Percentiles rank a stretch among this genome's conserved stretches.
These are phyloP conservation scores for Lachancea dasiensis DNA, from an alignment of 805 yeast genomes.

Conservation along the genomic window DNA sequence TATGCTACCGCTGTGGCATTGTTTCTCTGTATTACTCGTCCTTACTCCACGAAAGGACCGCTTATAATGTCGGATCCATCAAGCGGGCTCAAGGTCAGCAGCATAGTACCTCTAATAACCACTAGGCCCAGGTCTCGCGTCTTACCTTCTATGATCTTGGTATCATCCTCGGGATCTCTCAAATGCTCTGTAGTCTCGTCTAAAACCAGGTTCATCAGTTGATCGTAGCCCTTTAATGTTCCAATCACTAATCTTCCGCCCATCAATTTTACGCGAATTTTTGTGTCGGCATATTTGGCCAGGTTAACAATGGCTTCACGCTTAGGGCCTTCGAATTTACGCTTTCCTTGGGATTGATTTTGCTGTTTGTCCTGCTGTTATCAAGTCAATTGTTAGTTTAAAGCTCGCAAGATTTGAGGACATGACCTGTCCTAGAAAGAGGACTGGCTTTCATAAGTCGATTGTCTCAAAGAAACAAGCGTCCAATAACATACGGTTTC, in stretches of 20 bases:
- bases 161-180: slow-evolving; percentile 57
- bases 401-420: background rate
- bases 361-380: slow-evolving; percentile 6
- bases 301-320: slow-evolving; percentile 86
- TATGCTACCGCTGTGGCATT: no score
- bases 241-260: slow-evolving; percentile 89
- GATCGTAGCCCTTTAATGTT: slow-evolving; percentile 74
- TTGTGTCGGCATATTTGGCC: slow-evolving; percentile 65
- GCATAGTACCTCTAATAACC: slow-evolving; percentile 78
- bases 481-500: background rate
- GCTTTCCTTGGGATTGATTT: slow-evolving; percentile 27
- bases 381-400: slow-evolving; percentile 1
- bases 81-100: slow-evolving; percentile 40
- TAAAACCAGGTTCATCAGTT: slow-evolving; percentile 70
- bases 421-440: background rate
- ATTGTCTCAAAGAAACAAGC: no score
- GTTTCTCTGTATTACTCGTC: no score
- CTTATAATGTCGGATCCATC: slow-evolving; percentile 30
- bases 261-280: slow-evolving; percentile 68
- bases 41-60: slow-evolving; percentile 5
- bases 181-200: slow-evolving; percentile 61
- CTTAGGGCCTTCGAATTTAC: slow-evolving; percentile 66
- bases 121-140: slow-evolving; percentile 71
- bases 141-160: slow-evolving; percentile 41
- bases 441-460: background rate